Percentiles rank a stretch among this genome's conserved stretches.
Conservation (phyloP, 2,329 filamentous ascomycete species). For the Cryphonectria nitschkei region DNA sequence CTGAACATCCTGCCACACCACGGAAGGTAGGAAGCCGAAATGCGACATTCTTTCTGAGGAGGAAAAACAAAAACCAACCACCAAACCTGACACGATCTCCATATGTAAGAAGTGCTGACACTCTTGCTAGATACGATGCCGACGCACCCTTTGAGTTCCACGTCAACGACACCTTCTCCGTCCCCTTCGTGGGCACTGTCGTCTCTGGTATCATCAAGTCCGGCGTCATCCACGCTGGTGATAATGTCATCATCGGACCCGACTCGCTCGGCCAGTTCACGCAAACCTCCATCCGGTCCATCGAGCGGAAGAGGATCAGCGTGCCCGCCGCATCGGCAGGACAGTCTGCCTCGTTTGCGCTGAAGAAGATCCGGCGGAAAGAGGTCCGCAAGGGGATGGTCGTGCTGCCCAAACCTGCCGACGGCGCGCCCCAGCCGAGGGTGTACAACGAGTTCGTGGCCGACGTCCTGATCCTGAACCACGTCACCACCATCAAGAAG, state of each 20-base stretch:
- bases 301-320: slow-evolving; percentile 89
- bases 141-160: slow-evolving; percentile 92
- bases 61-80: no score
- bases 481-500: slow-evolving; percentile 94
- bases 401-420: slow-evolving; percentile 76
- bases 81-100: background rate
- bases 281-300: slow-evolving; percentile 84
- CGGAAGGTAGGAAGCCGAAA: slow-evolving; percentile 51
- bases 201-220: slow-evolving; percentile 92
- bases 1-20: slow-evolving; percentile 94
- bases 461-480: slow-evolving; percentile 90
- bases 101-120: background rate
- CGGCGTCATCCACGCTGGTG: slow-evolving; percentile 87
- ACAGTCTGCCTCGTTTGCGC: slow-evolving; percentile 88
- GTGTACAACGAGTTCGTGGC: slow-evolving; percentile 78
- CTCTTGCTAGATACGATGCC: slow-evolving; percentile 68
- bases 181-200: slow-evolving; percentile 95
- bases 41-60: background rate
- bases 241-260: slow-evolving; percentile 84
- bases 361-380: slow-evolving; percentile 85
- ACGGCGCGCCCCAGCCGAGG: slow-evolving; percentile 70
- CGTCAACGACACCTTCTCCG: slow-evolving; percentile 96
- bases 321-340: slow-evolving; percentile 89
- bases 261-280: slow-evolving; percentile 90
- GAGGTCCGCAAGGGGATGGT: slow-evolving; percentile 99